phyloP scores from a whole-genome alignment of 2,329 filamentous ascomycete species.

The Ceratocystis diversiconidia region DNA sequence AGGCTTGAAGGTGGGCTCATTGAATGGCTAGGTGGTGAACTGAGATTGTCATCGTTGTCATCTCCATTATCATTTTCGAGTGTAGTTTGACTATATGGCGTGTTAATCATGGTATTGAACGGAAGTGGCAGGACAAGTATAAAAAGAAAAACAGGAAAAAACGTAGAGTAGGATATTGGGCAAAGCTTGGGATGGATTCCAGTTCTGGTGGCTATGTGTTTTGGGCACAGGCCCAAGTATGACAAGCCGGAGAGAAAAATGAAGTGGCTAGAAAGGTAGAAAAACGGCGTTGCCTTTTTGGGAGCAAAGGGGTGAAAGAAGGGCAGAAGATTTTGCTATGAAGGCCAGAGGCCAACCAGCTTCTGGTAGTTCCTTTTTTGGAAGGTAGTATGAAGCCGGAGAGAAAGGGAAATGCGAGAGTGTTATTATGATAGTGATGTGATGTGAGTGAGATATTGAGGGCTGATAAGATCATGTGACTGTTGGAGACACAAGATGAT shows the following conservation, averaged over 20 bases:
- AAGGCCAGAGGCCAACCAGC: neutral
- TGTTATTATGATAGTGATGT: no score
- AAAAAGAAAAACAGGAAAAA: neutral
- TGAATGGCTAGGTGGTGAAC: conserved; percentile 28
- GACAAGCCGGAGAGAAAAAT: neutral
- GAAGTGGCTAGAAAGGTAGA: neutral
- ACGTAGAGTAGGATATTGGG: conserved; percentile 2
- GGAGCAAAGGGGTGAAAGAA: neutral
- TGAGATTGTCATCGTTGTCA: conserved; percentile 27
- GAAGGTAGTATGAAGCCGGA: neutral
- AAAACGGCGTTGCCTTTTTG: neutral
- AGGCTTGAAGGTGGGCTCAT: conserved; percentile 30
- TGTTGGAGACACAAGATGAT: neutral
- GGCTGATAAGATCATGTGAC: neutral
- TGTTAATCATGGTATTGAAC: conserved; percentile 19
- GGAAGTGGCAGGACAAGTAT: neutral
- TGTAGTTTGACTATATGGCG: conserved; percentile 18
- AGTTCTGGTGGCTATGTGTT: neutral
- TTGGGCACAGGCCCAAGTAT: neutral
- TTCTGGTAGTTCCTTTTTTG: no score
- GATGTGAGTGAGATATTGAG: neutral
- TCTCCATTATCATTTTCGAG: conserved; percentile 23
- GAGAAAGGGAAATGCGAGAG: neutral
- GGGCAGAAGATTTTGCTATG: neutral
- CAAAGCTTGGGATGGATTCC: neutral